These are phyloP conservation scores for Filobasidium floriforme DNA, from an alignment of 768 basidiomycete species.

Conservation along the genomic window DNA sequence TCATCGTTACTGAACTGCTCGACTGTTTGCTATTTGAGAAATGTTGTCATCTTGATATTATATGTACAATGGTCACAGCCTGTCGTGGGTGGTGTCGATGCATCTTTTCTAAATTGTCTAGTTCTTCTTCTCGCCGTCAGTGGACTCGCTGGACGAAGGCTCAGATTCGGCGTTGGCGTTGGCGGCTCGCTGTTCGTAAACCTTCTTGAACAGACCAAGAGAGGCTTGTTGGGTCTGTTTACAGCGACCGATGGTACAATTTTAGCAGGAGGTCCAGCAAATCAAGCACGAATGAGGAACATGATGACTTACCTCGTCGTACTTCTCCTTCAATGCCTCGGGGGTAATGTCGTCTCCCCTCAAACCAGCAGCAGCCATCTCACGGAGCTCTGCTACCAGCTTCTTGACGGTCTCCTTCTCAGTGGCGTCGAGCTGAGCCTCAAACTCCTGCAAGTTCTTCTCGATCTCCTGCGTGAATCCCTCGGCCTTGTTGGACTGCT, in stretches of 20 bases:
- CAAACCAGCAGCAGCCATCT: constrained; percentile 82
- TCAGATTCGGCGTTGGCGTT: constrained; percentile 1
- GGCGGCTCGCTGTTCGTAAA: constrained; percentile 26
- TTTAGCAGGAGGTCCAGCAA: neutral
- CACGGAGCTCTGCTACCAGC: constrained; percentile 77
- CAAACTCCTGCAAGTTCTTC: constrained; percentile 97
- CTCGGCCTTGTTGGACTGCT: constrained; percentile 94
- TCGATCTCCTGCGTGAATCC: constrained; percentile 90
- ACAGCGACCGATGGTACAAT: neutral
- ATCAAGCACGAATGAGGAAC: neutral
- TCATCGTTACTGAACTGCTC: too few species aligned
- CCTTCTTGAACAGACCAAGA: constrained; percentile 94
- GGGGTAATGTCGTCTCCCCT: constrained; percentile 74
- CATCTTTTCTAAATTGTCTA: constrained; percentile 20
- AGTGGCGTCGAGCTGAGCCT: constrained; percentile 82
- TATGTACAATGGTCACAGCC: too few species aligned
- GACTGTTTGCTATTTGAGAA: neutral
- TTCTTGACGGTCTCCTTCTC: constrained; percentile 92
- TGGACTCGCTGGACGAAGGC: constrained; percentile 18
- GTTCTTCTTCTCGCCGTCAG: constrained; percentile 34
- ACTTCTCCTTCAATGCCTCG: constrained; percentile 83
- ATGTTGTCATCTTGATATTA: neutral
- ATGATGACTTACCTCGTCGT: constrained; percentile 53
- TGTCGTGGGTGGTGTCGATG: neutral
- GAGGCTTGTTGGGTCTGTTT: constrained; percentile 73